These are phyloP conservation scores for Pseudognaphalium luteoalbum DNA, from an alignment of 129 eudicot genomes.

Conservation along the genomic window DNA sequence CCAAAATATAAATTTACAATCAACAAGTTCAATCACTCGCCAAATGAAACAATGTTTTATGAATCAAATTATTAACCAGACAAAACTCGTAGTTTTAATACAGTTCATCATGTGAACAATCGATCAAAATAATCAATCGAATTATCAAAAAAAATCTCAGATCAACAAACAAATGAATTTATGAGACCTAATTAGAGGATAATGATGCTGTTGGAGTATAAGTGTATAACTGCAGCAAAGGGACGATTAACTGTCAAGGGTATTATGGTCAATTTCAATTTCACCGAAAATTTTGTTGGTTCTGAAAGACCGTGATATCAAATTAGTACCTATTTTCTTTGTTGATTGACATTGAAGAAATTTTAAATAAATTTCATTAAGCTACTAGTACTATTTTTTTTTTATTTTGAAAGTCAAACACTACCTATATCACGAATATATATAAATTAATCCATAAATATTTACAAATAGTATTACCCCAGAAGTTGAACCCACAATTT, in stretches of 20 bases:
- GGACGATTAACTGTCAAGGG: constrained; percentile 15
- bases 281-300: not conserved
- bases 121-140: not conserved
- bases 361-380: too few species aligned
- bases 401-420: too few species aligned
- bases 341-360: too few species aligned
- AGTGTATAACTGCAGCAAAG: not conserved
- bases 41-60: not conserved
- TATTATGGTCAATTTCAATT: not conserved
- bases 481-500: too few species aligned
- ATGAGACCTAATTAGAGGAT: constrained; percentile 10
- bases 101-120: too few species aligned
- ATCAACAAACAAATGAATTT: not conserved
- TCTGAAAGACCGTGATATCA: not conserved
- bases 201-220: not conserved
- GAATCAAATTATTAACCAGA: not conserved
- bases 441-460: too few species aligned
- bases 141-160: not conserved
- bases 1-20: not conserved
- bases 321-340: too few species aligned
- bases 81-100: too few species aligned
- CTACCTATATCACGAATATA: too few species aligned
- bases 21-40: not conserved
- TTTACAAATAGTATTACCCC: too few species aligned
- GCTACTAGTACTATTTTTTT: too few species aligned